Percentiles rank a stretch among this genome's conserved stretches.
These are phyloP conservation scores for Truncatella angustata DNA, from an alignment of 2,329 filamentous ascomycete species.

Conservation along the genomic window DNA sequence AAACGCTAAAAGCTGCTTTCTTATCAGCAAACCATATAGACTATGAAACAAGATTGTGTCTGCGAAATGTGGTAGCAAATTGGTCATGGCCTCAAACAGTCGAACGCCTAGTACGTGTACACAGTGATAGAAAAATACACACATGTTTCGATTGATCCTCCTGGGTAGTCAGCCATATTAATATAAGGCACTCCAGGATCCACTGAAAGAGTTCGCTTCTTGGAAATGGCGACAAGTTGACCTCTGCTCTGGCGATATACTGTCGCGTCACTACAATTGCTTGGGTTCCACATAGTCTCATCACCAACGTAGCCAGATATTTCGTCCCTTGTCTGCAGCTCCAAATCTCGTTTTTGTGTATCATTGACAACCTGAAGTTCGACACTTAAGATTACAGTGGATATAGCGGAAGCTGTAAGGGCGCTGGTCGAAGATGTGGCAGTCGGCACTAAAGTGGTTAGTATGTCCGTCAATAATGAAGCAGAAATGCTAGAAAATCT, in stretches of 20 bases:
- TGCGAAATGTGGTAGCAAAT: too few species aligned
- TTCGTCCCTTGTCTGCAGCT: neutral
- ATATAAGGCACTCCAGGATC: constrained; percentile 7
- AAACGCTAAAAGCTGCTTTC: constrained; percentile 1
- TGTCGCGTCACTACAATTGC: constrained; percentile 5
- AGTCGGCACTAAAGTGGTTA: neutral
- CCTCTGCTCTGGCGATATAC: neutral
- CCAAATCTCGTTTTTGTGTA: neutral
- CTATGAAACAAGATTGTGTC: too few species aligned
- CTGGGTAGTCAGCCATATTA: constrained; percentile 2
- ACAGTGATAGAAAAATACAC: too few species aligned
- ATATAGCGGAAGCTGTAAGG: neutral
- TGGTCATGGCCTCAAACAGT: too few species aligned
- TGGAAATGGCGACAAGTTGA: neutral
- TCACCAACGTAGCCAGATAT: constrained; percentile 9
- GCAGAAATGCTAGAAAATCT: neutral
- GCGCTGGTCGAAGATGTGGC: neutral
- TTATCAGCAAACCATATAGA: too few species aligned
- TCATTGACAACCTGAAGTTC: neutral
- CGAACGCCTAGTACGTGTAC: too few species aligned
- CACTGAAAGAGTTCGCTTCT: constrained; percentile 4
- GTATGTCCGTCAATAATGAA: neutral
- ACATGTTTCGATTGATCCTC: constrained; percentile 3
- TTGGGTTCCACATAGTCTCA: neutral
- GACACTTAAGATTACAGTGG: constrained; percentile 7